These are phyloP conservation scores for Vicia sativa DNA, from an alignment of 306 rosid genomes.

Conservation along the genomic window DNA sequence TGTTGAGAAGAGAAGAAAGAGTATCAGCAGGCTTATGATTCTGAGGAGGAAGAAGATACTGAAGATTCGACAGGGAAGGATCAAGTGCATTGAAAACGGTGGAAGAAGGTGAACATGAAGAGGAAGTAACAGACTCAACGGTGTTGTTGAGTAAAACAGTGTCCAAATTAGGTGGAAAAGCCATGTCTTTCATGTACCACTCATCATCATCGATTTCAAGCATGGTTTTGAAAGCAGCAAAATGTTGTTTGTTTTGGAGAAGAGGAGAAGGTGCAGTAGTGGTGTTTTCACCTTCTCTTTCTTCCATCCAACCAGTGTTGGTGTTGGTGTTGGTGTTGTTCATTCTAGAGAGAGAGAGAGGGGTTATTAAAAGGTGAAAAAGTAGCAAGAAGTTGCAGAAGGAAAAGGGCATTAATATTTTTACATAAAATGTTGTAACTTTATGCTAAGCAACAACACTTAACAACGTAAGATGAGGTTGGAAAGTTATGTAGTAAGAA, in stretches of 20 bases:
- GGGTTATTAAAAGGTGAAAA: no score
- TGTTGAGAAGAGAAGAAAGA: slow-evolving; percentile 55
- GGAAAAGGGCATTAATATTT: no score
- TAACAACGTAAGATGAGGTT: no score
- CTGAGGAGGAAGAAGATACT: slow-evolving; percentile 61
- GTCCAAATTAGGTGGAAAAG: slow-evolving; percentile 54
- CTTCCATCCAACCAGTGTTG: slow-evolving; percentile 55
- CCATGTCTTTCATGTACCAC: slow-evolving; percentile 61
- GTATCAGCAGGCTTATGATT: slow-evolving; percentile 47
- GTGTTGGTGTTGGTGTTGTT: slow-evolving; percentile 46
- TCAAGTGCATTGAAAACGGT: slow-evolving; percentile 61
- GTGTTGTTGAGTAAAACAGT: slow-evolving; percentile 53
- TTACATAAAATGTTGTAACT: no score
- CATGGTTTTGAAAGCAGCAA: slow-evolving; percentile 68
- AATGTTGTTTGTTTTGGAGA: slow-evolving; percentile 38
- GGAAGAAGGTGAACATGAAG: slow-evolving; percentile 75
- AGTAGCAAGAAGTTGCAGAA: no score
- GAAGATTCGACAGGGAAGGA: slow-evolving; percentile 57
- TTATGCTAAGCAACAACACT: no score
- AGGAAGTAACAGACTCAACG: slow-evolving; percentile 57
- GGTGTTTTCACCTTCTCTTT: slow-evolving; percentile 46
- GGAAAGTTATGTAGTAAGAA: no score
- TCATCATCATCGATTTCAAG: slow-evolving; percentile 65
- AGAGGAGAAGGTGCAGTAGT: slow-evolving; percentile 14
- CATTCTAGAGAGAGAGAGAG: slow-evolving; percentile 36